Conservation (phyloP, 768 basidiomycete genomes). For the Suillus plorans region DNA sequence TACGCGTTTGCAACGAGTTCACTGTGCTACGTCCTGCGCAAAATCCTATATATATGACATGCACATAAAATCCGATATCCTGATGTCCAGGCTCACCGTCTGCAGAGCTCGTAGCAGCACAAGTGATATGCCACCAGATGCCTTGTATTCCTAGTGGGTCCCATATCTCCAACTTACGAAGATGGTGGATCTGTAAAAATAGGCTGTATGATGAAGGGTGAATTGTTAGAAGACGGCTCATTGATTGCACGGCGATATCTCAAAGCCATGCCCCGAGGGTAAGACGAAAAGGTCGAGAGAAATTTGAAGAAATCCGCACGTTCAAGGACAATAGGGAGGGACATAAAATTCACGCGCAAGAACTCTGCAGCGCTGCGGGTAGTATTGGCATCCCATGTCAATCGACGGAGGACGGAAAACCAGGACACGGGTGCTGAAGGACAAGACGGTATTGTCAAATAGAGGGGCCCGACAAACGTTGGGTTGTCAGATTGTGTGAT, state of each 20-base stretch:
- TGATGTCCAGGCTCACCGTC: no score
- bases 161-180: no score
- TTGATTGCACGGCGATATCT: background rate
- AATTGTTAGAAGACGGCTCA: no score
- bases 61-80: no score
- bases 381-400: slow-evolving; percentile 21
- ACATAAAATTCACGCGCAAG: slow-evolving; percentile 20
- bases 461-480: background rate
- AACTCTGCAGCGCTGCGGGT: slow-evolving; percentile 22
- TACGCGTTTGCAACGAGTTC: background rate
- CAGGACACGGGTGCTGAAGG: slow-evolving; percentile 16
- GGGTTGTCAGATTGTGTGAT: background rate
- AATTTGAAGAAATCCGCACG: background rate
- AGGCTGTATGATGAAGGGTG: no score
- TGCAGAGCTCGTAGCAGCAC: no score
- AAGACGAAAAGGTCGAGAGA: background rate
- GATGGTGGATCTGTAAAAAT: no score
- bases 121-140: no score
- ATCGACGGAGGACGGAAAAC: slow-evolving; percentile 20
- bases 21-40: no score
- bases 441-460: slow-evolving; percentile 12
- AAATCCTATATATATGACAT: no score
- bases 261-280: background rate
- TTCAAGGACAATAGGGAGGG: slow-evolving; percentile 9
- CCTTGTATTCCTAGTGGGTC: no score